Evolutionary conservation across 345 rosid species (phyloP).

Genomic region (Salix brachista): DNA sequence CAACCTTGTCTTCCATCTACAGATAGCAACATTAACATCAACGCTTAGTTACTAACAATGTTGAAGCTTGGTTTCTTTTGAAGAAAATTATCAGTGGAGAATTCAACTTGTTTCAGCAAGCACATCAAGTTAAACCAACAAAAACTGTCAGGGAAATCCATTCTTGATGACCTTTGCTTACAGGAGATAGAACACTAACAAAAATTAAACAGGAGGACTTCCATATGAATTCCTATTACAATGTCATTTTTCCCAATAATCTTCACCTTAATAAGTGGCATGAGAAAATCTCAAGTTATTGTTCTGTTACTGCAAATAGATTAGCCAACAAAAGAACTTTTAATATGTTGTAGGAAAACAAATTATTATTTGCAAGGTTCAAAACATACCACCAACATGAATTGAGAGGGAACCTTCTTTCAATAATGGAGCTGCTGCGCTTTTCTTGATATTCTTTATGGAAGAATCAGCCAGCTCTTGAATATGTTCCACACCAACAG

Average conservation of each 20-base stretch:
- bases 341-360: background rate
- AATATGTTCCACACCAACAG: slow-evolving; percentile 90
- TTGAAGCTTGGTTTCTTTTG: background rate
- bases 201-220: background rate
- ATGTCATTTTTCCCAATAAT: background rate
- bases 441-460: slow-evolving; percentile 59
- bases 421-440: slow-evolving; percentile 66
- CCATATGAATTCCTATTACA: background rate
- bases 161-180: background rate
- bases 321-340: background rate
- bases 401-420: slow-evolving; percentile 69
- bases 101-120: background rate
- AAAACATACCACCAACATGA: slow-evolving; percentile 74
- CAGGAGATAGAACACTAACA: background rate
- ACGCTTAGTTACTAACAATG: background rate
- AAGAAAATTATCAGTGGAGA: background rate
- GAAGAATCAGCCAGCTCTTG: slow-evolving; percentile 70
- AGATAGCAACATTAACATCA: background rate
- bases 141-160: background rate
- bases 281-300: background rate
- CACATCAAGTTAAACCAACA: background rate
- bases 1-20: slow-evolving; percentile 93
- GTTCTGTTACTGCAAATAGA: background rate
- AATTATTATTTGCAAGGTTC: background rate
- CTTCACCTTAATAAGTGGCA: background rate